Base-by-base conservation (phyloP, 768 basidiomycete genomes). In the Lentinula sp. region DNA sequence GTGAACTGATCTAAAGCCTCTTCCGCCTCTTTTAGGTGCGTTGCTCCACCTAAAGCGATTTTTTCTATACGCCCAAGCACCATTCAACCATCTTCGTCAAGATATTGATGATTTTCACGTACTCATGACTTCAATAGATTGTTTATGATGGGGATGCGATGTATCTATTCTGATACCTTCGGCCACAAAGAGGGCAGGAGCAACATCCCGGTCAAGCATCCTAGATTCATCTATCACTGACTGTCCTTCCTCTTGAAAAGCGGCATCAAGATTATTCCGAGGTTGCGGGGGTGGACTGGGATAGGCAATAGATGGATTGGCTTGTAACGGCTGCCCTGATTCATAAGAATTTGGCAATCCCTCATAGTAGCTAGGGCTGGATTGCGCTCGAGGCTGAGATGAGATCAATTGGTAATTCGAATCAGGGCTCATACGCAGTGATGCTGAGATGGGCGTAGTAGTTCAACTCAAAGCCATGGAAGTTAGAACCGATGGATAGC, bases 11-110 rank as follows among this genome's bases (percentile, higher is more conserved):
- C 48, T n/a, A 62, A 11, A 15, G 45, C 34, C 31, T 49, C 55
- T 23, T 57, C 40, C 32, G 61, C 61, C 11, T 51, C 21, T n/a
- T 43, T 35, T 11, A 62, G 18, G 31, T 62, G 61, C 28, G 39
- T 28, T 35, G 61, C 40, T 32, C 61, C 55, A 6, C 40, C 32
- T 4, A 51, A 18, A 11, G 50, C 35, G n/a, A 62, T 50, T 18
- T 57, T 56, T n/a, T 53, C 61, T 61, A 21, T n/a, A 28, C 5
- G 13, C 11, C 13, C 37, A 56, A 48, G 16, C 8, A n/a, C n/a
- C n/a, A 35, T 59, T 35, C 18, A 8, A 18, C 16, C 21, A 48
- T 13, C 15, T 32, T 5, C 5, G n/a, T 40, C 7, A 39, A 39
- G 13, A 1, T 34, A 45, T 4, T n/a, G 43, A 53, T 35, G 32